phyloP scores from a whole-genome alignment of 345 rosid genomes.

The Lepidium africanum region DNA sequence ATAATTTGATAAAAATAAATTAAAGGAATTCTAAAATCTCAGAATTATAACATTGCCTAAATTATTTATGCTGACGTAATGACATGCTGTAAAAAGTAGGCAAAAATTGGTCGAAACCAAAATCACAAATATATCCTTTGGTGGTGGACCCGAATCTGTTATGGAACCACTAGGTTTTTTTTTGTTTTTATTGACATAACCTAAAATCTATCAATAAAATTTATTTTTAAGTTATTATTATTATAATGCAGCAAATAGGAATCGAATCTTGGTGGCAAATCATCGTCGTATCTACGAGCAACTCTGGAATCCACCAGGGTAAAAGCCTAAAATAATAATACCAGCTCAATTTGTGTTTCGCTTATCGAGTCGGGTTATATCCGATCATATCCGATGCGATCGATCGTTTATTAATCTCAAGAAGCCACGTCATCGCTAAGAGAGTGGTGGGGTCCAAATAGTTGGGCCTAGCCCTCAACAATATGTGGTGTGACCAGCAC shows the following conservation, averaged over 20 bases:
- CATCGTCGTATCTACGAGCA: too few species aligned
- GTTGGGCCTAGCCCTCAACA: conserved; percentile 13
- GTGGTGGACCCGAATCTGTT: background rate
- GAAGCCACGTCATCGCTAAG: background rate
- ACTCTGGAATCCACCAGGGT: conserved; percentile 1
- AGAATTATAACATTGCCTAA: background rate
- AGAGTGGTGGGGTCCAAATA: conserved; percentile 15
- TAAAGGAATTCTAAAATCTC: background rate
- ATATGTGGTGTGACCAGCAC: conserved; percentile 25
- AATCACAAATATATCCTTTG: background rate
- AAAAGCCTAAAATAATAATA: background rate
- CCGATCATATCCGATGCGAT: background rate
- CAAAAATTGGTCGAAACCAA: conserved; percentile 1
- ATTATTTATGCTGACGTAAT: conserved; percentile 2
- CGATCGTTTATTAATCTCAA: background rate
- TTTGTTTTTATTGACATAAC: too few species aligned
- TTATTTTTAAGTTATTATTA: too few species aligned
- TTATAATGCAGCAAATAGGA: too few species aligned
- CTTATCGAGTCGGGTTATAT: background rate
- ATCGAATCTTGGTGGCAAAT: too few species aligned
- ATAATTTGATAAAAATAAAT: too few species aligned
- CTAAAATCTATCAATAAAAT: too few species aligned
- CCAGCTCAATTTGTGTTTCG: background rate
- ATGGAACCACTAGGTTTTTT: too few species aligned
- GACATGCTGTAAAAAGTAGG: background rate